Conservation (phyloP, 2,329 filamentous ascomycete species). For the Penicillium janthinellum region DNA sequence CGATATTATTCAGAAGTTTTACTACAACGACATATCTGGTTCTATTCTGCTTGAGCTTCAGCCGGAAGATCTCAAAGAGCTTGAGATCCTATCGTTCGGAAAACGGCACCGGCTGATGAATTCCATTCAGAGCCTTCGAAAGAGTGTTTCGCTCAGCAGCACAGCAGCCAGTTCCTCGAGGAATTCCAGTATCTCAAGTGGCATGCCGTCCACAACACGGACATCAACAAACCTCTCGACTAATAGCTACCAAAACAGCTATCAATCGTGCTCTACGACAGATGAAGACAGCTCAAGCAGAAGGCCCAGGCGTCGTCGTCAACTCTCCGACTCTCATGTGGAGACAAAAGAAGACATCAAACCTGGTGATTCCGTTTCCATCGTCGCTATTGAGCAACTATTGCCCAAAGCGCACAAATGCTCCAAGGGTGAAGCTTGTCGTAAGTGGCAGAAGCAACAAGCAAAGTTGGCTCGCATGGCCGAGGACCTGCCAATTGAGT, state of each 20-base stretch:
- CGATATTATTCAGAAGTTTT: constrained; percentile 75
- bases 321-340: constrained; percentile 4
- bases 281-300: neutral
- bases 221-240: neutral
- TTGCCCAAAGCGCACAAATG: constrained; percentile 83
- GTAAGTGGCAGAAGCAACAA: constrained; percentile 80
- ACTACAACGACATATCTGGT: constrained; percentile 90
- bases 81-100: constrained; percentile 64
- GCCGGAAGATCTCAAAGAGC: constrained; percentile 67
- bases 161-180: neutral
- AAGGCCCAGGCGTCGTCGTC: neutral
- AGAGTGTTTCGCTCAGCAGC: constrained; percentile 19
- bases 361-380: constrained; percentile 81
- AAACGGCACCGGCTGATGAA: constrained; percentile 64
- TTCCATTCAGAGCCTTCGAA: constrained; percentile 57
- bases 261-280: neutral
- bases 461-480: constrained; percentile 73
- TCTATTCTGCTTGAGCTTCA: constrained; percentile 86
- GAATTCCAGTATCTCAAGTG: neutral
- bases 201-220: neutral
- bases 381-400: constrained; percentile 87
- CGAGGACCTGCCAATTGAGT: constrained; percentile 72
- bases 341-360: constrained; percentile 60
- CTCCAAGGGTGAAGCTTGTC: constrained; percentile 81
- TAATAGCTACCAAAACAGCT: neutral